phyloP scores from a whole-genome alignment of 139 green algal genomes.

The Parachlorella kessleri region DNA sequence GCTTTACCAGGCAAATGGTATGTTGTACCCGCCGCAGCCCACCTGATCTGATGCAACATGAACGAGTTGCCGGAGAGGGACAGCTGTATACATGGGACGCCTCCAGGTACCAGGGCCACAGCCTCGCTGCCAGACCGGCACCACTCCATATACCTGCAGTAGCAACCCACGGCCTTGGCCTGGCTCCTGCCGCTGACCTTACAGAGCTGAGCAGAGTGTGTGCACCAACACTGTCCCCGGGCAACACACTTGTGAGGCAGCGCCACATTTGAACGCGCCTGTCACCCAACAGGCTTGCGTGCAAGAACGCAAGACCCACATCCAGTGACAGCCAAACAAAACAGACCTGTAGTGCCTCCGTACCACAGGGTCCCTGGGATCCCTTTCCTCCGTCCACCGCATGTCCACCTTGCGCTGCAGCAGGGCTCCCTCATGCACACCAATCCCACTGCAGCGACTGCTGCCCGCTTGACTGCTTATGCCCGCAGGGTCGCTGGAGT shows the following conservation, averaged over 20 bases:
- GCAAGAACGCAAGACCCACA: no score
- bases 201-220: no score
- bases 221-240: no score
- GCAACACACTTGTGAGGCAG: no score
- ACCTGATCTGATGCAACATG: slow-evolving; percentile 80
- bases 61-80: slow-evolving; percentile 57
- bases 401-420: slow-evolving; percentile 5
- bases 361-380: slow-evolving; percentile 39
- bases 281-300: no score
- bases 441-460: not conserved
- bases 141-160: slow-evolving; percentile 30
- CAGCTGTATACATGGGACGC: slow-evolving; percentile 53
- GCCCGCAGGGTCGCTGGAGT: not conserved
- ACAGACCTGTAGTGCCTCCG: slow-evolving; percentile 48
- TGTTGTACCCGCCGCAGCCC: not conserved
- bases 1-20: no score
- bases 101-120: slow-evolving; percentile 53
- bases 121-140: slow-evolving; percentile 3
- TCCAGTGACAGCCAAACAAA: no score
- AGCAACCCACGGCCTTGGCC: no score
- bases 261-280: no score
- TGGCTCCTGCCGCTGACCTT: no score
- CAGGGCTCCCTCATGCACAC: not conserved
- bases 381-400: slow-evolving; percentile 20
- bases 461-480: not conserved